Base-by-base conservation (phyloP, 331 rosid genomes). In the Erythrophleum ivorense region DNA sequence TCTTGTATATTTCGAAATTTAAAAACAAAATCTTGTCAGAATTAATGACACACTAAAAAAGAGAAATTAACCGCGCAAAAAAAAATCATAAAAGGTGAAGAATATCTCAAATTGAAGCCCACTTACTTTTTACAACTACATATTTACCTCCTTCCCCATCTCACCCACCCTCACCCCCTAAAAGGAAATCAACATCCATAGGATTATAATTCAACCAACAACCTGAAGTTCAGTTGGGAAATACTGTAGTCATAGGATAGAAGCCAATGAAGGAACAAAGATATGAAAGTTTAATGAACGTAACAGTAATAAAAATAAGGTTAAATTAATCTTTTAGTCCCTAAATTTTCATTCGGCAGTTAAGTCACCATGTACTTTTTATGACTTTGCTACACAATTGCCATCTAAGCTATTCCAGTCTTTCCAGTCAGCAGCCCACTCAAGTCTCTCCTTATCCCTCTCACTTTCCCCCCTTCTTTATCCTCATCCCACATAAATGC, bases 201-300 rank as follows among this genome's bases (percentile, higher is more conserved):
- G 40, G 11, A 62, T 62, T 66, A 58, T 33, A 5, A 62, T 46
- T 45, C 36, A 63, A 62, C 41, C 36, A 31, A 38, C n/a, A 64
- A 15, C 36, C 72, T 66, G 13, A 66, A n/a, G 50, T 7, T 33
- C 24, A 66, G 16, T 66, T 8, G 7, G 52, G 16, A 66, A 19
- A 66, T 66, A n/a, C 33, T 36, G 15, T 16, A 66, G 55, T 75
- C 53, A 24, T 24, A 24, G 29, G 29, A 24, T 24, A 24, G 29
- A 24, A 24, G 29, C 29, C 29, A 24, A 24, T 24, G 29, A 24
- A 24, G 29, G 29, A 24, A 24, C 29, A 24, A 24, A 24, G 29
- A 24, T 24, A 24, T 1, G 29, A 63, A 82, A 85, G 74, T 60
- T 43, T 78, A 75, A 29, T 29, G 78, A 54, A 54, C 9, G 36